Evolutionary conservation across 352 stramenopile genomes (phyloP).

Genomic region (Globisporangium solare): DNA sequence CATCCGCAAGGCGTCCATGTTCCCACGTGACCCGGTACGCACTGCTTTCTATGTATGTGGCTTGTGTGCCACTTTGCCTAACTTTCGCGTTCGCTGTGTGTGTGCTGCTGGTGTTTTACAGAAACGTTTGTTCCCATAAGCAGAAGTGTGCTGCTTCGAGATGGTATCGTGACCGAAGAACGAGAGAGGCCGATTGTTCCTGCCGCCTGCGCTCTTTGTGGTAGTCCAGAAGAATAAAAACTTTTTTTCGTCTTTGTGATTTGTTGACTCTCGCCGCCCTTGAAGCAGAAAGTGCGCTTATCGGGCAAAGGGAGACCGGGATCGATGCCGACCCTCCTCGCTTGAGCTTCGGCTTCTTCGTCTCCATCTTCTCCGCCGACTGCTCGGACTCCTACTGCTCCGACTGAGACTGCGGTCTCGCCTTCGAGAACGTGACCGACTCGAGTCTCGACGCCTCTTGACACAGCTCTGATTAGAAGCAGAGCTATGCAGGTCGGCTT

Average conservation of each 20-base stretch:
- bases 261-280: background rate
- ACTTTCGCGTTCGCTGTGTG: background rate
- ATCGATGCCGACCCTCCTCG: background rate
- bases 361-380: background rate
- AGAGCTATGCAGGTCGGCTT: too few species aligned
- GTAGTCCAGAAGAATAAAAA: background rate
- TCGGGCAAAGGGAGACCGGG: background rate
- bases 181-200: background rate
- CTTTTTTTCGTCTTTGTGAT: background rate
- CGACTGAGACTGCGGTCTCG: conserved; percentile 11
- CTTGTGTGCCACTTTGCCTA: conserved; percentile 2
- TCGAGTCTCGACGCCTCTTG: too few species aligned
- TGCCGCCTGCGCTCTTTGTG: background rate
- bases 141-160: background rate
- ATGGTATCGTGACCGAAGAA: background rate
- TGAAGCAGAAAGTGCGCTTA: too few species aligned
- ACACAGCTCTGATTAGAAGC: too few species aligned
- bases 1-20: conserved; percentile 99
- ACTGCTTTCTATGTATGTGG: background rate
- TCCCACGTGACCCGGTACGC: conserved; percentile 93
- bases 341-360: conserved; percentile 2
- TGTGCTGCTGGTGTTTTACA: conserved; percentile 7
- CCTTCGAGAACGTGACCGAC: background rate
- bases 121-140: conserved; percentile 69
- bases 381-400: conserved; percentile 4